Percentiles rank a stretch among this genome's conserved stretches.
These are phyloP conservation scores for Allantophomopsis lycopodina DNA, from an alignment of 2,329 filamentous ascomycete species.

Conservation along the genomic window DNA sequence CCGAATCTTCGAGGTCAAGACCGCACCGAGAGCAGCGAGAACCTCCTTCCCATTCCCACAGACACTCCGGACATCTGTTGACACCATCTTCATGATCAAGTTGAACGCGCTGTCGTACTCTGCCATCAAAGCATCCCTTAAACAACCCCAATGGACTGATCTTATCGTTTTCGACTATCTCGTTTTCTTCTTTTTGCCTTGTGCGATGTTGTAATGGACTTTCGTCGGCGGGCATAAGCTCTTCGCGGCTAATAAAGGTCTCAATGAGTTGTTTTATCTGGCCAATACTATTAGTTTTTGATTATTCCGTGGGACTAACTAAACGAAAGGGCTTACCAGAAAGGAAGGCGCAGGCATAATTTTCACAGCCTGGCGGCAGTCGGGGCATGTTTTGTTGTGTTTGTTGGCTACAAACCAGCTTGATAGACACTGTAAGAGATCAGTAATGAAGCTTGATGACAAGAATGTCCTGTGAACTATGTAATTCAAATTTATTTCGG, in stretches of 20 bases:
- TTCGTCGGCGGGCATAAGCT: slow-evolving; percentile 49
- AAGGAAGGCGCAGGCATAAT: slow-evolving; percentile 50
- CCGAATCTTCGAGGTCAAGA: slow-evolving; percentile 29
- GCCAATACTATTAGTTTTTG: background rate
- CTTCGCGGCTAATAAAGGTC: slow-evolving; percentile 43
- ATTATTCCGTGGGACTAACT: too few species aligned
- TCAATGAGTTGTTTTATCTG: slow-evolving; percentile 51
- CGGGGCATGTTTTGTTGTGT: slow-evolving; percentile 51
- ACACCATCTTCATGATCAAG: slow-evolving; percentile 47
- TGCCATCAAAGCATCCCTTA: slow-evolving; percentile 30
- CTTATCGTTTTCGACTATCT: slow-evolving; percentile 44
- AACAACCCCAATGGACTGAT: slow-evolving; percentile 42
- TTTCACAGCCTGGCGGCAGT: slow-evolving; percentile 46
- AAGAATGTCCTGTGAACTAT: too few species aligned
- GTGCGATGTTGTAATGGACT: slow-evolving; percentile 44
- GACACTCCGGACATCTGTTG: slow-evolving; percentile 46
- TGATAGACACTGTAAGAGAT: slow-evolving; percentile 17
- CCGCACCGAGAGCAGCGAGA: slow-evolving; percentile 37
- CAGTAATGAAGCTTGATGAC: slow-evolving; percentile 2
- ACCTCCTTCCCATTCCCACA: slow-evolving; percentile 49
- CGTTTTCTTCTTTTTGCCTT: slow-evolving; percentile 43
- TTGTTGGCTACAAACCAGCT: slow-evolving; percentile 25
- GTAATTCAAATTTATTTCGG: background rate
- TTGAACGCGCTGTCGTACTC: slow-evolving; percentile 3
- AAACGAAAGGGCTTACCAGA: slow-evolving; percentile 27